Conservation (phyloP, 2,329 filamentous ascomycete genomes). For the Epichloe glyceriae region DNA sequence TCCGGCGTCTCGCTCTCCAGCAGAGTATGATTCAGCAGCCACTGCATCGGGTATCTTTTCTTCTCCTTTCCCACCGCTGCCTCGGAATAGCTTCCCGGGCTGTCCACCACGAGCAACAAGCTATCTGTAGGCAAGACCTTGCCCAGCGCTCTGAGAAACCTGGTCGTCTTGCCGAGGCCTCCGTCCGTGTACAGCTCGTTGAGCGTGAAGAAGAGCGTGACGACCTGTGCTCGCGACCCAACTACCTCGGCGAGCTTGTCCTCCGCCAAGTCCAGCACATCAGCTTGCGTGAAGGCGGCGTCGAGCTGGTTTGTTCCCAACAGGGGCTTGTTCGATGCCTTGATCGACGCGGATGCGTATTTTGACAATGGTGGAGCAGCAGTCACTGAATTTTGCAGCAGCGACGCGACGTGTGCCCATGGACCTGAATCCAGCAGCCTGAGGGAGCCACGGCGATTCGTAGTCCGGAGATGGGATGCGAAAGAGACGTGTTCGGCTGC, state of each 20-base stretch:
- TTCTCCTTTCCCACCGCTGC: conserved; percentile 51
- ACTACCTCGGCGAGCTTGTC: conserved; percentile 21
- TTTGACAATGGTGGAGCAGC: conserved; percentile 35
- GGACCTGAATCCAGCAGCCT: conserved; percentile 70
- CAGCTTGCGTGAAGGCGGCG: conserved; percentile 31
- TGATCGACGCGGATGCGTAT: conserved; percentile 36
- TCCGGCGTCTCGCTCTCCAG: conserved; percentile 29
- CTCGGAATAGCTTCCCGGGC: conserved; percentile 84
- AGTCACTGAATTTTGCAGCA: conserved; percentile 44
- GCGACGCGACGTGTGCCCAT: conserved; percentile 52
- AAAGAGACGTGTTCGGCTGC: conserved; percentile 49
- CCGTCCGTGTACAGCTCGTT: conserved; percentile 85
- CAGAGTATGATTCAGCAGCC: conserved; percentile 75
- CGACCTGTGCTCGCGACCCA: conserved; percentile 32
- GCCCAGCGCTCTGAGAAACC: conserved; percentile 59
- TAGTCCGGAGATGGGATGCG: conserved; percentile 27
- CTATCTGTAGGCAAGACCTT: conserved; percentile 42
- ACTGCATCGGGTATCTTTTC: conserved; percentile 81
- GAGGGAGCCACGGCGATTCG: conserved; percentile 26
- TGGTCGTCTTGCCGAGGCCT: conserved; percentile 59
- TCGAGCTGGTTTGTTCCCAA: conserved; percentile 25
- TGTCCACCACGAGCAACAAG: conserved; percentile 76
- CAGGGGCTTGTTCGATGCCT: conserved; percentile 31
- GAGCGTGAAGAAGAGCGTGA: conserved; percentile 85
- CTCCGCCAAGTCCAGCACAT: conserved; percentile 32